A percentile compares a stretch with the other conserved stretches of the same genome.
These are phyloP conservation scores for Candida railenensis DNA, from an alignment of 805 yeast genomes.

Conservation along the genomic window DNA sequence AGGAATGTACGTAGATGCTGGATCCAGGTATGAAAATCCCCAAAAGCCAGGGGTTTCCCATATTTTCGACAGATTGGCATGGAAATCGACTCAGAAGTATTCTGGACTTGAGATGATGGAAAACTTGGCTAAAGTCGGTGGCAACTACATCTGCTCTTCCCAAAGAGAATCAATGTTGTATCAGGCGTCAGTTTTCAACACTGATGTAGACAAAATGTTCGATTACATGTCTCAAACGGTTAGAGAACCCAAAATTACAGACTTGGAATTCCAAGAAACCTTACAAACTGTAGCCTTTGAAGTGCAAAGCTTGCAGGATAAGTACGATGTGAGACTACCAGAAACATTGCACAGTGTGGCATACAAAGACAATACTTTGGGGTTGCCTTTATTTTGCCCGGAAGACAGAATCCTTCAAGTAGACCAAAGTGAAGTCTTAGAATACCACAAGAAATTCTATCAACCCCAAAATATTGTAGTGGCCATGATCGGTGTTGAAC, in stretches of 20 bases:
- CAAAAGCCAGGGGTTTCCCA: constrained; percentile 73
- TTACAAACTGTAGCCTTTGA: constrained; percentile 75
- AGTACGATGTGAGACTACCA: constrained; percentile 83
- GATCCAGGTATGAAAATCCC: constrained; percentile 76
- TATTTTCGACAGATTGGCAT: constrained; percentile 81
- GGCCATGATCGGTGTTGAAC: constrained; percentile 83
- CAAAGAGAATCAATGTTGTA: constrained; percentile 90
- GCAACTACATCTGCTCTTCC: constrained; percentile 90
- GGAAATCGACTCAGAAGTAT: constrained; percentile 61
- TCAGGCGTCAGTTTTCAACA: constrained; percentile 91
- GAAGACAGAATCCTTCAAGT: constrained; percentile 60
- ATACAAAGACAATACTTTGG: constrained; percentile 68
- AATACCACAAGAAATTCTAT: constrained; percentile 65
- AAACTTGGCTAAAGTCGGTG: constrained; percentile 77
- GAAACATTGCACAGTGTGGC: constrained; percentile 89
- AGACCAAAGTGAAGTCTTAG: constrained; percentile 48
- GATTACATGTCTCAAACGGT: constrained; percentile 76
- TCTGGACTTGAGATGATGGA: constrained; percentile 72
- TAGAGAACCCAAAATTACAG: constrained; percentile 62
- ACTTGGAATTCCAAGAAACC: constrained; percentile 73
- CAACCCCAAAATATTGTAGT: constrained; percentile 81
- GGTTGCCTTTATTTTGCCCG: constrained; percentile 84
- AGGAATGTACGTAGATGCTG: constrained; percentile 88
- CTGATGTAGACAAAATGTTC: constrained; percentile 78
- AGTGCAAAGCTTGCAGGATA: constrained; percentile 74